Conservation (phyloP, 2,329 filamentous ascomycete species). For the Bipolaris bicolor region DNA sequence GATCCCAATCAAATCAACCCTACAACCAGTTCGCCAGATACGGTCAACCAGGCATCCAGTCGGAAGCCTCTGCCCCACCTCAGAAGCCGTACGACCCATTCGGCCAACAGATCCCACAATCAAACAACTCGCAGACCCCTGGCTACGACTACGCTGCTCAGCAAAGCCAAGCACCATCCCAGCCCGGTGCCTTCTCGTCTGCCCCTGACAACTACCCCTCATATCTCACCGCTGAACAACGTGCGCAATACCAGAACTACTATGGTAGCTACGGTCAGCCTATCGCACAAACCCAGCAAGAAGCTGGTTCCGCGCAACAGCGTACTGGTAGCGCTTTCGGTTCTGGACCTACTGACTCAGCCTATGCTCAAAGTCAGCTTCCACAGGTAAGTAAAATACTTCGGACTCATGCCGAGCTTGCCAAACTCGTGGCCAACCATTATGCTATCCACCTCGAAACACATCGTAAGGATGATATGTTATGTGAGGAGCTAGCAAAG, state of each 20-base stretch:
- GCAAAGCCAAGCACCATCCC: constrained; percentile 63
- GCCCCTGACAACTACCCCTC: constrained; percentile 80
- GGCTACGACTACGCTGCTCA: constrained; percentile 58
- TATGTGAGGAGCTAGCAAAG: constrained; percentile 8
- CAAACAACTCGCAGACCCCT: constrained; percentile 43
- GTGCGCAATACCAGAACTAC: constrained; percentile 73
- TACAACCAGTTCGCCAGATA: constrained; percentile 75
- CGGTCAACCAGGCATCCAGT: constrained; percentile 63
- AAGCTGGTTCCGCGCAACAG: constrained; percentile 73
- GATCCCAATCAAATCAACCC: constrained; percentile 50
- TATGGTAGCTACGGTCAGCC: constrained; percentile 63
- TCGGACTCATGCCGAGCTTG: constrained; percentile 1
- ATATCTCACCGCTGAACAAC: constrained; percentile 81
- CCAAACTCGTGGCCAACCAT: constrained; percentile 6
- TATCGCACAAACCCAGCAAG: constrained; percentile 65
- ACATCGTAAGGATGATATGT: constrained; percentile 10
- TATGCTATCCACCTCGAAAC: constrained; percentile 5
- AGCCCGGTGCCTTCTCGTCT: constrained; percentile 72
- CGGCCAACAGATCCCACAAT: constrained; percentile 68
- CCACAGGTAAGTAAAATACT: constrained; percentile 53
- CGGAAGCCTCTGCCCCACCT: constrained; percentile 65
- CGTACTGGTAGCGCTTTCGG: constrained; percentile 80
- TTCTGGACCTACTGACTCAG: constrained; percentile 64
- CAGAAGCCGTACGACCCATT: constrained; percentile 92
- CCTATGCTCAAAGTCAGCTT: constrained; percentile 67